Evolutionary conservation across 345 rosid species (phyloP), one percentile per base, ranked within the genome.

Genomic region (Atalantia buxifolia): DNA sequence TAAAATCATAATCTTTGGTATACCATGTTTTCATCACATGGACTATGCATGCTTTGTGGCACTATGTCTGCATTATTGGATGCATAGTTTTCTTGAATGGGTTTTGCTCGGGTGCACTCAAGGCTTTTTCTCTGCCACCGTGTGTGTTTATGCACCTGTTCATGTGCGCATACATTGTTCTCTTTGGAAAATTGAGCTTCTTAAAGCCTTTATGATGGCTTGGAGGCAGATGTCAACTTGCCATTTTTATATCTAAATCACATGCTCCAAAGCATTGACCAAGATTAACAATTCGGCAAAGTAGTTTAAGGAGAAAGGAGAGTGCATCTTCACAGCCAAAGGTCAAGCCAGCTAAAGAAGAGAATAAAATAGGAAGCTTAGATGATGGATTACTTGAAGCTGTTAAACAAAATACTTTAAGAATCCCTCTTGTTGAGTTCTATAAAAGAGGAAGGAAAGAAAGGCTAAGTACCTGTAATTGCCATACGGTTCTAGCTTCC

Each of bases 211-310:
- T 42, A 10, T 16, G 18, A 18, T 19, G 6, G 19, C 33, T 2
- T 4, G 4, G 22, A 75, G 13, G 30, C 48, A 63, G 21, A 64
- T 63, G 71, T 76, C 71, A 76, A 50, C 62, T 75, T 50, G 69
- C 36, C 66, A 31, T 45, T 42, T 77, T 69, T 40, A 28, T 8
- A 80, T 48, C 21, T 14, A 9, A 66, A 33, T 60, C 53, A 5
- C 78, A n/a, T 42, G 69, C 35, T 22, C 69, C 76, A 61, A 77
- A 30, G 80, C 74, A 31, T 80, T 80, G 79, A 80, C 82, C 76
- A 30, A 50, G 24, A 69, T 60, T 80, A 61, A 24, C 21, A 48
- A 33, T 55, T 56, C 24, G 35, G 71, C 64, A 22, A 50, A 48
- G 40, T 64, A 18, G 27, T 35, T 56, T 8, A 33, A 25, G 57